These are phyloP conservation scores for Cynara cardunculus DNA, from an alignment of 129 eudicot species.

Conservation along the genomic window DNA sequence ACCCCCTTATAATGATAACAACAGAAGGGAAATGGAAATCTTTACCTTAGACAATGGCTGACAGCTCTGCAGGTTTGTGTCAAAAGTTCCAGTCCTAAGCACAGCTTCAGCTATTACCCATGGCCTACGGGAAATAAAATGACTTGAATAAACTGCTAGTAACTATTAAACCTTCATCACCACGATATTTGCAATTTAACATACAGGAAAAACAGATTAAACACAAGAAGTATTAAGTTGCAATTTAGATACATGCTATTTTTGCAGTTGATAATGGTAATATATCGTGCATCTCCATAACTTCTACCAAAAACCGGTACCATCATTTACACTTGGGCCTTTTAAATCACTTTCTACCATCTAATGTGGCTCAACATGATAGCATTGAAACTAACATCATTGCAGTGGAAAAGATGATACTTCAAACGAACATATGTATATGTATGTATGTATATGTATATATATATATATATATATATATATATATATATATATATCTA, in stretches of 20 bases:
- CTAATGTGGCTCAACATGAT: not conserved
- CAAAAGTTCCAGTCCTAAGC: constrained; percentile 29
- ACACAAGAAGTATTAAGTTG: not conserved
- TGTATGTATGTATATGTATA: too few species aligned
- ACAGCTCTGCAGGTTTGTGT: constrained; percentile 31
- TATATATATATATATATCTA: not conserved
- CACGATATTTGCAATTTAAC: not conserved
- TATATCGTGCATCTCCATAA: not conserved
- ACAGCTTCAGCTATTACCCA: constrained; percentile 51
- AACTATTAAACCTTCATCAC: not conserved
- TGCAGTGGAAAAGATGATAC: not conserved
- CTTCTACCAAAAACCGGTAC: not conserved
- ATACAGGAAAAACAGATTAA: not conserved
- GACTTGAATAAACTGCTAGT: not conserved
- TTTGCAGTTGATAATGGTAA: not conserved
- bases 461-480: too few species aligned
- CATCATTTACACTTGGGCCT: not conserved
- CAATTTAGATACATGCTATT: not conserved
- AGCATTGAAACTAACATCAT: not conserved
- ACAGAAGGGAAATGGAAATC: not conserved
- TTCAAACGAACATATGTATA: not conserved
- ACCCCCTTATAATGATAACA: not conserved
- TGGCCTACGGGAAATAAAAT: constrained; percentile 45
- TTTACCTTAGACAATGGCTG: constrained; percentile 42
- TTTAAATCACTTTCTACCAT: not conserved